Conservation (phyloP, 305 asterid species). For the Galium porrigens region DNA sequence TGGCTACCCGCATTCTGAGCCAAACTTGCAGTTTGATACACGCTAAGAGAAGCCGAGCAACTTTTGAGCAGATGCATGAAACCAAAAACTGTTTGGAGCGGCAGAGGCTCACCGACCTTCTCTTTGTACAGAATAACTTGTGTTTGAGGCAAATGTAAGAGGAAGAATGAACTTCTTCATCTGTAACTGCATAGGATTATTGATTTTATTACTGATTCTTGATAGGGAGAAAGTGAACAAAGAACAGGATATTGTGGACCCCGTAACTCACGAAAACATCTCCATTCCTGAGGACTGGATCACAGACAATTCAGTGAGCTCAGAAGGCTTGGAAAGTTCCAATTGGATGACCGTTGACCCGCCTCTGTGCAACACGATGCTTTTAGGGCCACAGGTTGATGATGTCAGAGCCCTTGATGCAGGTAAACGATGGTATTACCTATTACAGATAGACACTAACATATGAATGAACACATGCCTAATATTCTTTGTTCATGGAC, state of each 20-base stretch:
- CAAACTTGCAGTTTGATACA: slow-evolving; percentile 73
- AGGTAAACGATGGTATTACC: slow-evolving; percentile 32
- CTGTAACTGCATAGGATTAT: slow-evolving; percentile 1
- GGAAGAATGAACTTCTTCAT: slow-evolving; percentile 8
- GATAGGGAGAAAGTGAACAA: slow-evolving; percentile 28
- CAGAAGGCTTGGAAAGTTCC: slow-evolving; percentile 31
- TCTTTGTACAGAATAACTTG: slow-evolving; percentile 63
- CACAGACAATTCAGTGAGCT: slow-evolving; percentile 30
- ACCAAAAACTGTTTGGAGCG: slow-evolving; percentile 60
- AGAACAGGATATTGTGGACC: slow-evolving; percentile 39
- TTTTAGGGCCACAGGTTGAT: slow-evolving; percentile 40
- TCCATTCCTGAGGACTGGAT: slow-evolving; percentile 64
- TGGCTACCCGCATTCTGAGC: slow-evolving; percentile 71
- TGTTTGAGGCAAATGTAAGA: slow-evolving; percentile 61
- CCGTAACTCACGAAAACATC: slow-evolving; percentile 47
- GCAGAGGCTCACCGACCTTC: slow-evolving; percentile 63
- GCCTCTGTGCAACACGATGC: slow-evolving; percentile 42
- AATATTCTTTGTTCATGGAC: slow-evolving; percentile 17
- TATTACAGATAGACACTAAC: slow-evolving; percentile 1
- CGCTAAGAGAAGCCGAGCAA: slow-evolving; percentile 34
- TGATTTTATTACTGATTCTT: background rate
- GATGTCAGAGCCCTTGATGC: slow-evolving; percentile 63
- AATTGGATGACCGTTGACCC: slow-evolving; percentile 77
- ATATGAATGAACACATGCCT: background rate
- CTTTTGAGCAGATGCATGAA: slow-evolving; percentile 43